A percentile compares a stretch with the other conserved stretches of the same genome.
These are phyloP conservation scores for Talaromyces ruber DNA, from an alignment of 495 filamentous ascomycete genomes.

Conservation along the genomic window DNA sequence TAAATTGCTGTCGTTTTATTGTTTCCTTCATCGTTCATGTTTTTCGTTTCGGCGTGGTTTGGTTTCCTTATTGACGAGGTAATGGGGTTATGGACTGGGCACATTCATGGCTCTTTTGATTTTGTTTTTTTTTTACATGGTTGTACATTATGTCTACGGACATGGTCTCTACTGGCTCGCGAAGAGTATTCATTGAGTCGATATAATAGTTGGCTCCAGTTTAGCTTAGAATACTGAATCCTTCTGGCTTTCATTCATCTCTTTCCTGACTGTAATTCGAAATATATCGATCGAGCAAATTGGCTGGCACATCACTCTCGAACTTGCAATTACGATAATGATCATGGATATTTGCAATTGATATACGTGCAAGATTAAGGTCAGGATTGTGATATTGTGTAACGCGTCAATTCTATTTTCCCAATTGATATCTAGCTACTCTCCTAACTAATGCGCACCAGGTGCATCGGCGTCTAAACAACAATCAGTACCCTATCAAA, in stretches of 20 bases:
- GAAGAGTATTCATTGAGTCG: slow-evolving; percentile 18
- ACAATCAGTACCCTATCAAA: not conserved
- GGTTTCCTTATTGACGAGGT: slow-evolving; percentile 70
- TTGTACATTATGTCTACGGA: slow-evolving; percentile 90
- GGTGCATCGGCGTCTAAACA: slow-evolving; percentile 11
- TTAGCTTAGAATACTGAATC: slow-evolving; percentile 4
- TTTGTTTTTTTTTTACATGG: slow-evolving; percentile 59
- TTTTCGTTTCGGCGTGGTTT: slow-evolving; percentile 51
- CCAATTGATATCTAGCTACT: not conserved
- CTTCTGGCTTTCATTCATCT: not conserved
- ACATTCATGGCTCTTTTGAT: slow-evolving; percentile 67
- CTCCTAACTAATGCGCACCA: slow-evolving; percentile 8
- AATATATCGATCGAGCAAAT: not conserved
- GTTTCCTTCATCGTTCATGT: slow-evolving; percentile 20
- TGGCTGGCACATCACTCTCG: not conserved
- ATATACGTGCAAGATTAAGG: not conserved
- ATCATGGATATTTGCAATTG: not conserved
- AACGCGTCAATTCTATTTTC: not conserved
- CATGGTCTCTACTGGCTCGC: slow-evolving; percentile 40
- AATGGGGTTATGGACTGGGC: slow-evolving; percentile 80
- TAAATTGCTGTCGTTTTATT: slow-evolving; percentile 42
- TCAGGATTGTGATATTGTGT: not conserved
- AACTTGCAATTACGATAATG: not conserved
- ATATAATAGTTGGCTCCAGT: not conserved
- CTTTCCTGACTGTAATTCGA: not conserved